Conservation (phyloP, 108 stramenopile species). For the Pseudonitzschia multiseries region DNA sequence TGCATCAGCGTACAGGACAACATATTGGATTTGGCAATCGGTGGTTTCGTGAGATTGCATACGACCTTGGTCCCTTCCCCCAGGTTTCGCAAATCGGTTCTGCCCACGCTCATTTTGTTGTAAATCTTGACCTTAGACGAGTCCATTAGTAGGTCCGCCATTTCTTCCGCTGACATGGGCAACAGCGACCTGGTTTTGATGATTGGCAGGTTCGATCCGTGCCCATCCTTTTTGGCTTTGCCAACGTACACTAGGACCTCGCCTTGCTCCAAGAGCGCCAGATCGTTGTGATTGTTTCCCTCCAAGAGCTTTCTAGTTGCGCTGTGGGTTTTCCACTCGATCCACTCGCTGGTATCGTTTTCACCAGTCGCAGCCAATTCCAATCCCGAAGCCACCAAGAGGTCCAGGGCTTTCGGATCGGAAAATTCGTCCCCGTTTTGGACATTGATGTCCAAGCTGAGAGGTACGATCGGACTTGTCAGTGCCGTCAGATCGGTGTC, state of each 20-base stretch:
- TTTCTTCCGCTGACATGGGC: constrained; percentile 60
- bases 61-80: constrained; percentile 78
- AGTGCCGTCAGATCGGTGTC: constrained; percentile 6
- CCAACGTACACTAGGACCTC: constrained; percentile 67
- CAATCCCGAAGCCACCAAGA: constrained; percentile 54
- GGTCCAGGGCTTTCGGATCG: constrained; percentile 46
- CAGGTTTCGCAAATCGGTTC: constrained; percentile 53
- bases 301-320: constrained; percentile 43
- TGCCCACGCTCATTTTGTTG: constrained; percentile 85
- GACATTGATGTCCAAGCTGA: constrained; percentile 22
- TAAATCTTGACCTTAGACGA: constrained; percentile 68
- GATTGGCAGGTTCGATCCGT: constrained; percentile 69
- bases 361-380: constrained; percentile 31
- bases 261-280: constrained; percentile 21
- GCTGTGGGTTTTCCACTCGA: constrained; percentile 62
- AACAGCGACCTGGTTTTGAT: constrained; percentile 74
- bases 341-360: constrained; percentile 39
- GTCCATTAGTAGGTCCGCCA: constrained; percentile 80
- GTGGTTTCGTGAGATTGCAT: constrained; percentile 71
- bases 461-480: constrained; percentile 55
- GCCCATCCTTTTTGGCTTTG: constrained; percentile 44
- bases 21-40: constrained; percentile 57
- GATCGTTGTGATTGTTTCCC: constrained; percentile 22
- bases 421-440: constrained; percentile 70
- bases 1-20: constrained; percentile 79